Evolutionary conservation across 202 grass and related monocot species (phyloP).

Genomic region (Panicum virgatum): DNA sequence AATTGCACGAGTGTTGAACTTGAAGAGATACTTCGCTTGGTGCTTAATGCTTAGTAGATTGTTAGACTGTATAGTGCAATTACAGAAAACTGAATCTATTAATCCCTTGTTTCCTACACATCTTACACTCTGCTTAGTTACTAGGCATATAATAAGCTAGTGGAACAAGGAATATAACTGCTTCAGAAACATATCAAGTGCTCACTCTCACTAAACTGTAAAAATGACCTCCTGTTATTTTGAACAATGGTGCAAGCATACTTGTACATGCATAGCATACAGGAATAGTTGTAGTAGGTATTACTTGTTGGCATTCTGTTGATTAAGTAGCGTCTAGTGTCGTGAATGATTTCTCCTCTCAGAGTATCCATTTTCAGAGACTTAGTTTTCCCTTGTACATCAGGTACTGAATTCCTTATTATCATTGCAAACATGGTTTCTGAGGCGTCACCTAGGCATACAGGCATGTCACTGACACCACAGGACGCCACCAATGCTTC

Average conservation of each 20-base stretch:
- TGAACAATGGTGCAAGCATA: background rate
- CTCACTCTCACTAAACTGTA: background rate
- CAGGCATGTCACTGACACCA: background rate
- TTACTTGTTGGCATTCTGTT: conserved; percentile 16
- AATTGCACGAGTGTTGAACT: conserved; percentile 2
- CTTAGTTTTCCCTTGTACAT: conserved; percentile 1
- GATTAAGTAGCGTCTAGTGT: background rate
- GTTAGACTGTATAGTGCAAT: conserved; percentile 16
- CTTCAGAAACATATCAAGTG: background rate
- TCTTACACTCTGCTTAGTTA: background rate
- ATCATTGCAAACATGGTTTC: background rate
- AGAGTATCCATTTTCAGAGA: background rate
- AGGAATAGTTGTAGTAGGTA: background rate
- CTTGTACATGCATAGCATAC: background rate
- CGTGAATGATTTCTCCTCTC: background rate
- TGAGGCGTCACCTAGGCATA: background rate
- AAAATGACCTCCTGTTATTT: conserved; percentile 8
- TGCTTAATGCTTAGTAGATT: background rate
- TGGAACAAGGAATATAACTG: background rate
- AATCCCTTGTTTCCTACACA: background rate
- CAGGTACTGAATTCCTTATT: background rate
- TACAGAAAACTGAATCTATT: conserved; percentile 13
- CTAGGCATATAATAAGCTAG: background rate
- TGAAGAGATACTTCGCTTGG: background rate
- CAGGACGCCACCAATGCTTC: background rate